Base-by-base conservation (phyloP, 306 rosid genomes). In the Pyrus bretschneideri region DNA sequence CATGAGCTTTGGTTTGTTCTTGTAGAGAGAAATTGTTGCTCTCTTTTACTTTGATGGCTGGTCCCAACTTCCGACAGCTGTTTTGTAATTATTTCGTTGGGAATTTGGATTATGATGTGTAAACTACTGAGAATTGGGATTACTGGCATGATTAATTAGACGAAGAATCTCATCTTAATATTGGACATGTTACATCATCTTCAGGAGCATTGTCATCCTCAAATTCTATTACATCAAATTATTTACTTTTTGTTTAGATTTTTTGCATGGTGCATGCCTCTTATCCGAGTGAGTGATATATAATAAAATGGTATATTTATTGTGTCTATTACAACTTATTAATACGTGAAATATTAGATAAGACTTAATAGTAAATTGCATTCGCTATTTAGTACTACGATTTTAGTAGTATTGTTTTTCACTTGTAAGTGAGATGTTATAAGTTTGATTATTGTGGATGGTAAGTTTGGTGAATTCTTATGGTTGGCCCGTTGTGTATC, bases 1-100 rank as follows among this genome's bases (percentile, higher is more conserved):
- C 58, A 76, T 79, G 66, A 82, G 80, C 12, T 70, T 46, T 55
- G 59, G 70, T 78, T 76, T 82, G 70, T 73, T 85, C 46, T 55
- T 45, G 42, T 60, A 9, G 12, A 69, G 52, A 59, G 52, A 59
- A 65, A 72, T 78, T 63, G 40, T 35, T 54, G 46, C 73, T 72
- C 75, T 81, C 70, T 65, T 71, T 72, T 9, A 46, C 80, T 4
- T 69, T 38, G 25, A 72, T 31, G 62, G 45, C 58, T 72, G 90
- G 78, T 77, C 81, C 81, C 81, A 10, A 9, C 42, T 77, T 79
- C 80, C 81, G 7, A 59, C 58, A 51, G 58, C 76, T 45, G 55
- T 70, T 22, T 40, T 74, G 61, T 52, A 23, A 70, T 35, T 9
- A 63, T 67, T 60, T 67, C 66, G 59, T 31, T 44, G 46, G 71